A percentile compares a stretch with the other conserved stretches of the same genome.
phyloP scores from a whole-genome alignment of 2,329 filamentous ascomycete species.

The Trichoderma sp. region DNA sequence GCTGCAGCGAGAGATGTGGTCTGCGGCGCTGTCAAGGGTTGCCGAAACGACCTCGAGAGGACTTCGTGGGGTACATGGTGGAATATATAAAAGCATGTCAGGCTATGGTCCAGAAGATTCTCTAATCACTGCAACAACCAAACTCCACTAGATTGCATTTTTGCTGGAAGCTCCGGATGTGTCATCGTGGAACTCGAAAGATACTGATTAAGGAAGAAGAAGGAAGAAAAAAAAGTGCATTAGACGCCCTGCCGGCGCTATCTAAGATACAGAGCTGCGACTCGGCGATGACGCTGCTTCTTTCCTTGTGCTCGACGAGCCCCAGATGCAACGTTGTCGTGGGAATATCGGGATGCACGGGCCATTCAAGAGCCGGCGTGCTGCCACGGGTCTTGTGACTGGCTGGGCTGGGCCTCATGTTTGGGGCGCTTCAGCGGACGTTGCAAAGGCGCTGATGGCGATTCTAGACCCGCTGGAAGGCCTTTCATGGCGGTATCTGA shows the following conservation, averaged over 20 bases:
- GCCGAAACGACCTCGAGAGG: background rate
- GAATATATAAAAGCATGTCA: constrained; percentile 18
- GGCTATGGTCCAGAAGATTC: background rate
- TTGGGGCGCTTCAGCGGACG: constrained; percentile 4
- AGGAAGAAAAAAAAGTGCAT: background rate
- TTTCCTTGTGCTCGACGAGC: background rate
- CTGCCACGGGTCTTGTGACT: constrained; percentile 6
- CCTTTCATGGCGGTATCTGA: background rate
- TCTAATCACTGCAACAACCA: background rate
- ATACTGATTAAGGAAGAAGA: background rate
- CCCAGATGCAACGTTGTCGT: constrained; percentile 27
- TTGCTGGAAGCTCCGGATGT: constrained; percentile 22
- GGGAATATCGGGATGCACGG: constrained; percentile 16
- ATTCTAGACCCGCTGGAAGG: background rate
- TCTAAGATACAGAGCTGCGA: background rate
- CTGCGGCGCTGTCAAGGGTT: background rate
- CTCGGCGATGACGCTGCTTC: background rate
- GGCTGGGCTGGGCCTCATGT: constrained; percentile 4
- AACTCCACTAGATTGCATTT: constrained; percentile 8
- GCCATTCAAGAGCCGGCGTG: constrained; percentile 25
- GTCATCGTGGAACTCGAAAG: constrained; percentile 10
- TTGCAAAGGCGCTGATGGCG: background rate
- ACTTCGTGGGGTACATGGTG: background rate
- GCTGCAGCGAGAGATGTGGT: background rate
- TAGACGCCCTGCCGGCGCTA: background rate